These are phyloP conservation scores for Lasiodiplodia theobromae DNA, from an alignment of 2,329 filamentous ascomycete genomes.

Conservation along the genomic window DNA sequence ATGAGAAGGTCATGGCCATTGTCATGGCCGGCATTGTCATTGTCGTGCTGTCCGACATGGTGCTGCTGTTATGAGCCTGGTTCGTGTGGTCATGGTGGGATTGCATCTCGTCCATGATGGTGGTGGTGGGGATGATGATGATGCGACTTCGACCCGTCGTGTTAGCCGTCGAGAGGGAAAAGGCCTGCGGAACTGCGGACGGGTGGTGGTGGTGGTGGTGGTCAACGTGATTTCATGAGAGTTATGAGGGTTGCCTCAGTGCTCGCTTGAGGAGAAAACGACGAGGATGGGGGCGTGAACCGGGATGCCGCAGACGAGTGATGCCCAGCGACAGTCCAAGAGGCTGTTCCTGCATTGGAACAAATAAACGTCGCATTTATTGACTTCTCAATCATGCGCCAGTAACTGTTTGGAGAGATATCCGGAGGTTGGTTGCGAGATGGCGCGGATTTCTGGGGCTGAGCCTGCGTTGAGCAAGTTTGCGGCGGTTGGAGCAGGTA, in stretches of 20 bases:
- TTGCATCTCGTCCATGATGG: not conserved
- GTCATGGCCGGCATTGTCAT: not conserved
- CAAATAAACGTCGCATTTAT: not conserved
- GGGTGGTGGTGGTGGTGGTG: too few relatives aligned
- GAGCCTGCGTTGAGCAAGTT: constrained; percentile 6
- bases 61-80: not conserved
- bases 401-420: not conserved
- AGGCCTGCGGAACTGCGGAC: too few relatives aligned
- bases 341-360: not conserved
- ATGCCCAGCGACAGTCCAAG: too few relatives aligned
- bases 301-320: too few relatives aligned
- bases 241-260: too few relatives aligned
- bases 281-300: not conserved
- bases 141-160: not conserved
- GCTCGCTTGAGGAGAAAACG: too few relatives aligned
- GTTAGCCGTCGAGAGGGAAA: too few relatives aligned
- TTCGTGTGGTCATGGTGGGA: not conserved
- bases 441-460: not conserved
- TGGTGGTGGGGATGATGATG: not conserved
- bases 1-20: constrained; percentile 41
- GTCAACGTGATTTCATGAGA: too few relatives aligned
- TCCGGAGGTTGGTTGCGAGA: not conserved
- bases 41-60: not conserved
- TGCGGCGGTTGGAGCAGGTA: constrained; percentile 19
- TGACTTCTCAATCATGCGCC: not conserved